Base-by-base conservation (phyloP, 1,284 basidiomycete genomes). In the Rhodotorula sp. region DNA sequence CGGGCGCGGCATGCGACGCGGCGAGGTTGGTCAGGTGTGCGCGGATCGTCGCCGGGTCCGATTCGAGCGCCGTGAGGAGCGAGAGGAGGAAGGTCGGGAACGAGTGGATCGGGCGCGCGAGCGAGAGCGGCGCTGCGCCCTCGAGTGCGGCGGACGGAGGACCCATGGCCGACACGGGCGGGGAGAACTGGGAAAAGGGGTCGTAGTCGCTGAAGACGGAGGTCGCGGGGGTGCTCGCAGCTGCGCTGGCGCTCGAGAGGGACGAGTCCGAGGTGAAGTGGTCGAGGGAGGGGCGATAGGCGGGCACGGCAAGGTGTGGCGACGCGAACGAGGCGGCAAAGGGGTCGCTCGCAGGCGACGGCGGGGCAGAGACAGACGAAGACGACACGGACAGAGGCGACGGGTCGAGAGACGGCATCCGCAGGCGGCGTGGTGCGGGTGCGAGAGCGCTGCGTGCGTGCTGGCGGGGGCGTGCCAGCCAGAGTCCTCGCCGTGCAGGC, bases 61-160 rank as follows among this genome's bases (percentile, higher is more conserved):
- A 56, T 68, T 80, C 68, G 72, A 79, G 60, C 55, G 79, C 67
- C 75, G 78, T 68, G 66, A 79, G 49, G 75, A 81, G 72, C 48
- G 75, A 54, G 74, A 79, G 63, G 70, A 77, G 53, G 70, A 78
- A 73, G 60, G 72, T 48, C 57, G 78, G 65, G 74, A 79, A 76
- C 4, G 76, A 56, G 59, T 73, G 71, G 9, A 73, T 64, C 7
- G 74, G 67, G 1, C 56, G 57, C 9, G 67, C 56, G 8, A 62
- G 67, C 9, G 71, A 59, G 19, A 61, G 45, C 2, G 71, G 60
- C 27, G 50, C 17, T 41, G 34, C 50, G 21, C 41, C 46, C 7
- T 34, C n/a, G 19, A 9, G 25, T 27, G 49, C 19, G 59, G 48
- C 42, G 57, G 17, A 5, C 34, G 55, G 42, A 7, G 19, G 48